Evolutionary conservation across 306 rosid species (phyloP).

Genomic region (Medicago ruthenica): DNA sequence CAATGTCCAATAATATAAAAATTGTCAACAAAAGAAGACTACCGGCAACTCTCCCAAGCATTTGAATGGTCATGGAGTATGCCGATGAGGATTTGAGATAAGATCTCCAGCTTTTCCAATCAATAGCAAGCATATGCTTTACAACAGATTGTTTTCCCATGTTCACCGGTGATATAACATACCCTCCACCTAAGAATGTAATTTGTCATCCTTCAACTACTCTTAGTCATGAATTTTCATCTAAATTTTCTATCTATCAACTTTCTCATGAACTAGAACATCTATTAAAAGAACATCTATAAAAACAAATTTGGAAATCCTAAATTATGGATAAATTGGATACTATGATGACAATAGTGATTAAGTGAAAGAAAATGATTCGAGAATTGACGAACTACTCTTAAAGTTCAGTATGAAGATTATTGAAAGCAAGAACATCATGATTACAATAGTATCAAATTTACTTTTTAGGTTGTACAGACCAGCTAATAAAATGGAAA

Average conservation of each 20-base stretch:
- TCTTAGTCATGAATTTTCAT: conserved; percentile 24
- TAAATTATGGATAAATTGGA: conserved; percentile 24
- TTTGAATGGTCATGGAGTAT: conserved; percentile 73
- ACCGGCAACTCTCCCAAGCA: conserved; percentile 98
- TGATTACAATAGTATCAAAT: conserved; percentile 28
- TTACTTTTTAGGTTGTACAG: conserved; percentile 29
- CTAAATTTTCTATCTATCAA: conserved; percentile 24
- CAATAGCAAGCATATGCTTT: conserved; percentile 97
- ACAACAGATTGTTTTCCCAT: conserved; percentile 86
- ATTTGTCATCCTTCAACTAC: conserved; percentile 44
- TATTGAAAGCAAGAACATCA: conserved; percentile 34
- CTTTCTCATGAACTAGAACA: conserved; percentile 15
- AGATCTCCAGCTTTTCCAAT: conserved; percentile 95
- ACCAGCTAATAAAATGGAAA: conserved; percentile 36
- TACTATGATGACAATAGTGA: conserved; percentile 28
- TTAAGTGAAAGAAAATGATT: conserved; percentile 34
- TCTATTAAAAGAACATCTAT: not conserved
- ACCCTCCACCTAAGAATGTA: conserved; percentile 84
- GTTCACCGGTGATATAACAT: conserved; percentile 78
- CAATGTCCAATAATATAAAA: conserved; percentile 23
- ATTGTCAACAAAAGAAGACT: conserved; percentile 35
- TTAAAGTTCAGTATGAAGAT: conserved; percentile 35
- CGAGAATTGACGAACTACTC: conserved; percentile 22
- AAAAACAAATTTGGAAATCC: conserved; percentile 19
- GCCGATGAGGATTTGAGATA: conserved; percentile 81